These are phyloP conservation scores for Cladosporium phlei DNA, from an alignment of 2,329 filamentous ascomycete species.

Conservation along the genomic window DNA sequence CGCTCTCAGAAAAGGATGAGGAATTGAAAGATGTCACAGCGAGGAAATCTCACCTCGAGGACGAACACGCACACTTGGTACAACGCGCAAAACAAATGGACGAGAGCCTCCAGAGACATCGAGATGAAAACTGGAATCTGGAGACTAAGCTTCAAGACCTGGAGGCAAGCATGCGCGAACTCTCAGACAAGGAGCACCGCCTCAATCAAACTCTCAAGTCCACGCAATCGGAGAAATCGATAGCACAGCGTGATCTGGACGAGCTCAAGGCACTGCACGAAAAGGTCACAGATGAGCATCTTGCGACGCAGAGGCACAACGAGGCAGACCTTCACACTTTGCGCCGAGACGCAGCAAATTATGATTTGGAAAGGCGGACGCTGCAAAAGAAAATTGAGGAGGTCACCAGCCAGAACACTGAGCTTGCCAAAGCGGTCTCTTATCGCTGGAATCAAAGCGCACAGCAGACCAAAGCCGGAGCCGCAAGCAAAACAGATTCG, in stretches of 20 bases:
- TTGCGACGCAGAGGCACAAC: constrained; percentile 70
- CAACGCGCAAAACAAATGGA: constrained; percentile 78
- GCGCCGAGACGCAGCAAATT: constrained; percentile 71
- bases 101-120: constrained; percentile 92
- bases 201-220: constrained; percentile 67
- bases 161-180: constrained; percentile 66
- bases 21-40: constrained; percentile 68
- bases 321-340: constrained; percentile 83
- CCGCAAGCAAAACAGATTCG: constrained; percentile 55
- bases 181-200: constrained; percentile 76
- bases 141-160: constrained; percentile 89
- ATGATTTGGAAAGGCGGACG: constrained; percentile 71
- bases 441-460: constrained; percentile 58
- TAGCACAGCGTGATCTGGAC: constrained; percentile 79
- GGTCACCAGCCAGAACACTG: constrained; percentile 80
- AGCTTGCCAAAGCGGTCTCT: constrained; percentile 79
- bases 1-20: constrained; percentile 84
- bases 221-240: constrained; percentile 68
- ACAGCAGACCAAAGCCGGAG: background rate
- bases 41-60: constrained; percentile 74
- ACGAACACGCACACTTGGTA: constrained; percentile 72
- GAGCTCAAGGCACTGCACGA: constrained; percentile 77
- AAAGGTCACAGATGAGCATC: constrained; percentile 76
- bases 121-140: constrained; percentile 97
- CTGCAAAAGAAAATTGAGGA: constrained; percentile 86